Evolutionary conservation across 805 yeast species (phyloP).

Genomic region (Saturnispora quitensis): DNA sequence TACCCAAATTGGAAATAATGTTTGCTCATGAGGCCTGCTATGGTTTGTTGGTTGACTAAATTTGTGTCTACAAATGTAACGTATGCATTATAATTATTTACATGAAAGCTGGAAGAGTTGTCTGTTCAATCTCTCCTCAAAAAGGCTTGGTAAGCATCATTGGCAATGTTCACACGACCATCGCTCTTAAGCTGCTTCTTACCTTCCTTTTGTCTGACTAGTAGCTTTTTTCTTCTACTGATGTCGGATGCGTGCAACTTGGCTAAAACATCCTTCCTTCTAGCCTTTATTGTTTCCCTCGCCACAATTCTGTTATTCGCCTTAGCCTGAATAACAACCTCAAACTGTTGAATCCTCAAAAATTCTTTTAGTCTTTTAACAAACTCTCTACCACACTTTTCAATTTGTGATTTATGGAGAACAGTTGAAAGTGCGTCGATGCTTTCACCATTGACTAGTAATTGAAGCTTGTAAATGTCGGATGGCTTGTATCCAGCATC

Average conservation of each 20-base stretch:
- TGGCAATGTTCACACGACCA: slow-evolving; percentile 70
- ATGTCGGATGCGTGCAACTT: slow-evolving; percentile 90
- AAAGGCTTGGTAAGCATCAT: slow-evolving; percentile 86
- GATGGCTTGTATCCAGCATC: slow-evolving; percentile 80
- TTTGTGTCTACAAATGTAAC: neutral
- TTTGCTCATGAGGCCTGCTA: neutral
- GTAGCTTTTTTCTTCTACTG: slow-evolving; percentile 77
- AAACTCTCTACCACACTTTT: slow-evolving; percentile 66
- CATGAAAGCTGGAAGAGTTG: neutral
- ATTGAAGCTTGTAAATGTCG: slow-evolving; percentile 78
- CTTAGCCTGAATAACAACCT: slow-evolving; percentile 85
- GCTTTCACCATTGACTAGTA: slow-evolving; percentile 79
- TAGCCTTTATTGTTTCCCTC: slow-evolving; percentile 87
- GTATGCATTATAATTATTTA: neutral
- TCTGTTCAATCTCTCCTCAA: slow-evolving; percentile 31
- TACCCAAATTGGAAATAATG: neutral
- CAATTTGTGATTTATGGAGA: slow-evolving; percentile 74
- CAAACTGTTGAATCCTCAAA: slow-evolving; percentile 75
- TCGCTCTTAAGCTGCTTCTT: slow-evolving; percentile 73
- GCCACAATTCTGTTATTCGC: slow-evolving; percentile 77
- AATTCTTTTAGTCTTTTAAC: slow-evolving; percentile 75
- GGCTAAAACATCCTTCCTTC: slow-evolving; percentile 90
- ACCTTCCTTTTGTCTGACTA: slow-evolving; percentile 88
- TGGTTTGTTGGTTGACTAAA: neutral
- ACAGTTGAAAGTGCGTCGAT: slow-evolving; percentile 91